Evolutionary conservation across 2,329 filamentous ascomycete species (phyloP).

Genomic region (Berkeleyomyces basicola): DNA sequence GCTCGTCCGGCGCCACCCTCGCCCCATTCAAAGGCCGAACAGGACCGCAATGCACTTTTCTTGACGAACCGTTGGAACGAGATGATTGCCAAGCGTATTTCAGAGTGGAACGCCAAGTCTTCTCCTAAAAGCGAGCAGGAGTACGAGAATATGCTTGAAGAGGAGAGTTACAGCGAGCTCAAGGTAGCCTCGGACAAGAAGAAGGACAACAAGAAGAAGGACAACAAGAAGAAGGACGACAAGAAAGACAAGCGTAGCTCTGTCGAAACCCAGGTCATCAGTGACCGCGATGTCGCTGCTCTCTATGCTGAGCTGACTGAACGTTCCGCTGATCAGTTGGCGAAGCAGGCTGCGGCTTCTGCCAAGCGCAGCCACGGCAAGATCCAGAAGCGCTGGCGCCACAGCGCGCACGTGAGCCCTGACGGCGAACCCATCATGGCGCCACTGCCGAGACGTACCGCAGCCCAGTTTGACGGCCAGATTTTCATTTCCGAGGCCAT

Average conservation of each 20-base stretch:
- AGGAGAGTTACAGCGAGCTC: not conserved
- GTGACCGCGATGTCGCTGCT: not conserved
- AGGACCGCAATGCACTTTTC: conserved; percentile 36
- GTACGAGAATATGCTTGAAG: conserved; percentile 5
- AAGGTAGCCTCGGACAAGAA: not conserved
- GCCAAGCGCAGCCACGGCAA: conserved; percentile 14
- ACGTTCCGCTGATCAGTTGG: conserved; percentile 1
- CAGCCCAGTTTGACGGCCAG: conserved; percentile 26
- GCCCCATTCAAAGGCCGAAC: conserved; percentile 32
- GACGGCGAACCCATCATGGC: conserved; percentile 19
- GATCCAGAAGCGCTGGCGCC: conserved; percentile 12
- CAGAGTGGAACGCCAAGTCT: conserved; percentile 27
- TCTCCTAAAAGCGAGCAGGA: conserved; percentile 15
- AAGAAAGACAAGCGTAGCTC: not conserved
- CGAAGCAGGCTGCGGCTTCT: conserved; percentile 12
- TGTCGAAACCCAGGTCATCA: not conserved
- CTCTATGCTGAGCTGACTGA: conserved; percentile 5
- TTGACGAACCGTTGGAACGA: conserved; percentile 36
- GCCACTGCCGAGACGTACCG: conserved; percentile 25
- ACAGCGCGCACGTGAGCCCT: conserved; percentile 11
- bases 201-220: not conserved
- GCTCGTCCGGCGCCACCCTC: conserved; percentile 26
- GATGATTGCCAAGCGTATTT: conserved; percentile 24
- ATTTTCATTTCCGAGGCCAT: conserved; percentile 28
- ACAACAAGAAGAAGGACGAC: not conserved